Conservation (phyloP, 345 rosid genomes). For the Erodium maritimum region DNA sequence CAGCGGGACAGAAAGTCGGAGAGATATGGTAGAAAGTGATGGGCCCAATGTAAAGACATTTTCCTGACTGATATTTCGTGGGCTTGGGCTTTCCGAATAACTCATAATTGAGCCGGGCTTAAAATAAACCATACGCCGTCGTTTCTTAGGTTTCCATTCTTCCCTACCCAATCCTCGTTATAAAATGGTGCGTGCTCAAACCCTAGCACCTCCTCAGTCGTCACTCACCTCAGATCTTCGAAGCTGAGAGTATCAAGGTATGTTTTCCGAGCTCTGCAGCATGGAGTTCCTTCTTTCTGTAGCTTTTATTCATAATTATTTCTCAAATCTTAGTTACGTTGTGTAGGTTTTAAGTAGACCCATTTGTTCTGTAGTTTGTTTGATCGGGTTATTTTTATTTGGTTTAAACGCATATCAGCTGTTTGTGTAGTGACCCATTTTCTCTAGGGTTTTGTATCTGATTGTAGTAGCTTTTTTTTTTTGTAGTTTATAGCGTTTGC, state of each 20-base stretch:
- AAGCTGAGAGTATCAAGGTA: background rate
- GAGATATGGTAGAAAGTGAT: no score
- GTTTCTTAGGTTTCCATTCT: background rate
- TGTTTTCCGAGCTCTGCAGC: background rate
- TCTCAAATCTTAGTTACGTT: constrained; percentile 4
- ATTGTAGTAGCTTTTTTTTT: background rate
- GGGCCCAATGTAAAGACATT: no score
- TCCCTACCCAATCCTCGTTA: background rate
- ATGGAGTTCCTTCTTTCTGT: background rate
- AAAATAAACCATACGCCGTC: background rate
- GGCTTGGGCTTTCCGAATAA: no score
- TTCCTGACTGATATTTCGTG: no score
- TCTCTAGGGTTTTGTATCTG: no score
- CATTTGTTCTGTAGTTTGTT: no score
- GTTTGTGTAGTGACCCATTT: no score
- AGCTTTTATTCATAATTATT: constrained; percentile 4
- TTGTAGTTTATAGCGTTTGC: no score
- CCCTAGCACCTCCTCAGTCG: background rate
- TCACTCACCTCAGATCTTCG: background rate
- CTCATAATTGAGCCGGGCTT: background rate
- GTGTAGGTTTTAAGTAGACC: no score
- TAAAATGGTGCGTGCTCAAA: background rate
- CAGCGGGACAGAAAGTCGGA: no score
- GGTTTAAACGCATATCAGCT: no score
- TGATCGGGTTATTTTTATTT: no score